phyloP scores from a whole-genome alignment of 805 yeast species.

The Crinitomyces ghanaensis region DNA sequence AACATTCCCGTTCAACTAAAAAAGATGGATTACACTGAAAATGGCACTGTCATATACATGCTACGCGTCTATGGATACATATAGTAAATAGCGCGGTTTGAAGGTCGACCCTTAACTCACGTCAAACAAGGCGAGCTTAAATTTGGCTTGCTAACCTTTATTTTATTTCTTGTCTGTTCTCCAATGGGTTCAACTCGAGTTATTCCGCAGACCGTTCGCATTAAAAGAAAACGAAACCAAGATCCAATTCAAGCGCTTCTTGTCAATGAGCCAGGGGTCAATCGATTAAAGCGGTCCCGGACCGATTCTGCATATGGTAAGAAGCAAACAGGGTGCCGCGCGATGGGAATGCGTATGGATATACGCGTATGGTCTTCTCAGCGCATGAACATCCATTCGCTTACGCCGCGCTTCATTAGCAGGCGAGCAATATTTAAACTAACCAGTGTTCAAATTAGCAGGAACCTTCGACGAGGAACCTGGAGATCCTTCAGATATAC shows the following conservation, averaged over 20 bases:
- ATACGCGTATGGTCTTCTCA: too few species aligned
- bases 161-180: too few species aligned
- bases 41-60: too few species aligned
- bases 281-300: constrained; percentile 14
- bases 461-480: constrained; percentile 20
- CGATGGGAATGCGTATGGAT: background rate
- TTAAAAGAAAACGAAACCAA: constrained; percentile 76
- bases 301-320: constrained; percentile 15
- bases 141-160: too few species aligned
- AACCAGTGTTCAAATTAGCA: constrained; percentile 19
- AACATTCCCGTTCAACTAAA: too few species aligned
- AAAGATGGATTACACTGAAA: too few species aligned
- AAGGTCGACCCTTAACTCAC: too few species aligned
- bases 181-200: constrained; percentile 9
- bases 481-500: constrained; percentile 12
- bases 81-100: too few species aligned
- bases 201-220: constrained; percentile 58
- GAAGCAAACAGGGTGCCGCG: background rate
- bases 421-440: too few species aligned
- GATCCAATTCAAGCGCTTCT: constrained; percentile 86
- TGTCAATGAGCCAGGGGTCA: constrained; percentile 3
- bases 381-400: too few species aligned
- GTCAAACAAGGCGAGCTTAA: too few species aligned
- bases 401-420: background rate
- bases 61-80: too few species aligned